Evolutionary conservation across 2,329 filamentous ascomycete species (phyloP), one percentile per base, ranked within the genome.

Genomic region (Colletotrichum scovillei): DNA sequence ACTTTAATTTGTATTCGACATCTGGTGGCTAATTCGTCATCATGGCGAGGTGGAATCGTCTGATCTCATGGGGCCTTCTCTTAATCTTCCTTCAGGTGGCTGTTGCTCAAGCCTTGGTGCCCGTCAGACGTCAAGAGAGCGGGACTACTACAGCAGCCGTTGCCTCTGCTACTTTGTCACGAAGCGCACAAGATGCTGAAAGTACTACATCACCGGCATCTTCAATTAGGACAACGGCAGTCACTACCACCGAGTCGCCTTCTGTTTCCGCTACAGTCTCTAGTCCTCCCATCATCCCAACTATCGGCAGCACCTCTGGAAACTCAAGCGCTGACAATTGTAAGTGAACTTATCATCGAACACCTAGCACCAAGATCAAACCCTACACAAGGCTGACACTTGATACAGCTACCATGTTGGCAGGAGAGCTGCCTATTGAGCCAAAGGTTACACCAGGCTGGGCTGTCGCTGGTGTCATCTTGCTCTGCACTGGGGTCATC

Each of bases 401-500:
- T 30, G 4, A 7, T 19, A 16, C 72, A 89, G 88, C 79, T 35
- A 86, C 85, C 2, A 84, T 90, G 59, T 82, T 85, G 3, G 80
- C 79, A 5, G 88, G 87, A 58, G 80, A 88, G 63, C 87, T 98
- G 22, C 96, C 96, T 0, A 84, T 98, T 42, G 78, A 89, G 28
- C 95, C 96, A 0, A 83, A 82, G 68, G 87, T 98, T 60, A 98
- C 95, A 2, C 95, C 96, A 3, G 95, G 92, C 53, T 92, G 94
- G 83, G 94, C 91, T 3, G 89, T 98, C 62, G 92, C 92, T 42
- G 96, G 95, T 28, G 89, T 92, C 24, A 86, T 98, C 63, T 86
- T 98, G 73, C 87, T 98, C 56, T 80, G 91, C 4, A 90, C 92
- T 9, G 96, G 96, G n/a, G 79, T 88, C 9, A 85, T 90, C 7